A percentile compares a stretch with the other conserved stretches of the same genome.
These are phyloP conservation scores for Lasiodiplodia sp. DNA, from an alignment of 2,329 filamentous ascomycete genomes.

Conservation along the genomic window DNA sequence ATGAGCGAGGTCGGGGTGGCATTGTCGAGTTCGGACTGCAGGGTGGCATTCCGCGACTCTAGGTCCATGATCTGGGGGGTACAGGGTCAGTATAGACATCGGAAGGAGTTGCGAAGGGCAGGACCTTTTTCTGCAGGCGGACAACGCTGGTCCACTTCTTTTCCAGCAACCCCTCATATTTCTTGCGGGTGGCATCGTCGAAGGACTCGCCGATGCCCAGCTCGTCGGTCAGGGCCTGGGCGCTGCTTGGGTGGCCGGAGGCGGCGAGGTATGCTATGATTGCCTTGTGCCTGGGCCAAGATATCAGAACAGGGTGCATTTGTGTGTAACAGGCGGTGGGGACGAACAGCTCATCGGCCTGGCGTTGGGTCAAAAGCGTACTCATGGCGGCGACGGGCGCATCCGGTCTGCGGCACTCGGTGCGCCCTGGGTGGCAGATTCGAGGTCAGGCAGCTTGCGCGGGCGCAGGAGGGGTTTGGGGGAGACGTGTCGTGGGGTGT, in stretches of 20 bases:
- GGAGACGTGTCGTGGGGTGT: slow-evolving; percentile 24
- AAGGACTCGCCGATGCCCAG: slow-evolving; percentile 75
- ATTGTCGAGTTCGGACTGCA: slow-evolving; percentile 85
- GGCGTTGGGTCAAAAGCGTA: slow-evolving; percentile 76
- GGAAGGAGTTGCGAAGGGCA: slow-evolving; percentile 30
- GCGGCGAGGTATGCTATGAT: slow-evolving; percentile 88
- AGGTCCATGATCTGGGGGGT: slow-evolving; percentile 83
- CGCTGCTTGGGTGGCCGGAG: slow-evolving; percentile 73
- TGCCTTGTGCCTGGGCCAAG: slow-evolving; percentile 77
- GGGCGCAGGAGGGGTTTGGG: slow-evolving; percentile 21
- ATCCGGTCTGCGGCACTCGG: slow-evolving; percentile 29
- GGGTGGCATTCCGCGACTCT: slow-evolving; percentile 73
- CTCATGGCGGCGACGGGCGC: slow-evolving; percentile 64
- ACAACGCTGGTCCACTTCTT: slow-evolving; percentile 99
- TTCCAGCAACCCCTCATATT: slow-evolving; percentile 91
- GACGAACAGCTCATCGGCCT: slow-evolving; percentile 84
- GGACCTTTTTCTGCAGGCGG: slow-evolving; percentile 90
- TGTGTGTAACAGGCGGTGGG: slow-evolving; percentile 30
- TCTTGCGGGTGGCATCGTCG: slow-evolving; percentile 83
- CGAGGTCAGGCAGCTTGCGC: slow-evolving; percentile 20
- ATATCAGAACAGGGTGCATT: slow-evolving; percentile 28
- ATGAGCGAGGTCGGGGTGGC: slow-evolving; percentile 81
- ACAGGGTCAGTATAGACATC: slow-evolving; percentile 2
- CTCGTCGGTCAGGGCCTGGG: slow-evolving; percentile 77
- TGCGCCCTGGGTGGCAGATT: slow-evolving; percentile 26